A percentile compares a stretch with the other conserved stretches of the same genome.
phyloP scores from a whole-genome alignment of 75 land plant genomes.

The Azolla pinnata region DNA sequence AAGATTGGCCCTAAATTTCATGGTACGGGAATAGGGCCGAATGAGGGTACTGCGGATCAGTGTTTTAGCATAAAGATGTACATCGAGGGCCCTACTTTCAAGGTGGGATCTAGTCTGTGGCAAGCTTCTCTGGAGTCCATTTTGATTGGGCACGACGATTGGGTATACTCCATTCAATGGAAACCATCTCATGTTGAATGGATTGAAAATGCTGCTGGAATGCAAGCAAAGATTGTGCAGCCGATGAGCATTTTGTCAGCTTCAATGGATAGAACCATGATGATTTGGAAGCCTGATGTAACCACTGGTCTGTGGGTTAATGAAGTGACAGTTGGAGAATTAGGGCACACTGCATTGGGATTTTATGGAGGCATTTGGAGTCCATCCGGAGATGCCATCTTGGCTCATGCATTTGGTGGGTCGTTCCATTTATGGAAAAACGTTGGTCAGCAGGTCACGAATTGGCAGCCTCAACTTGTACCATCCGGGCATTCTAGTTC shows the following conservation, averaged over 20 bases:
- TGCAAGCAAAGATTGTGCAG: too few species aligned
- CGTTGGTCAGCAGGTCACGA: conserved; percentile 40
- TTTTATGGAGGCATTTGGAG: conserved; percentile 97
- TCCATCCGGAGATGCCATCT: conserved; percentile 60
- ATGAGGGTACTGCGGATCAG: conserved; percentile 9
- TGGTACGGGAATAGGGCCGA: not conserved
- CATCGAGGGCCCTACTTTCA: conserved; percentile 74
- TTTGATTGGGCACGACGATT: conserved; percentile 95
- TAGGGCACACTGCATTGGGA: conserved; percentile 83
- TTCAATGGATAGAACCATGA: conserved; percentile 98
- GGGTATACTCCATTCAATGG: conserved; percentile 97
- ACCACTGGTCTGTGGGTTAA: conserved; percentile 91
- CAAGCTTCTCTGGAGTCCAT: conserved; percentile 86
- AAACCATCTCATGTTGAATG: conserved; percentile 44
- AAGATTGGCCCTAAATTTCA: conserved; percentile 33
- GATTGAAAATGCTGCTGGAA: not conserved
- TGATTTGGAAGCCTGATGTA: conserved; percentile 90
- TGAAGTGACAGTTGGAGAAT: conserved; percentile 86
- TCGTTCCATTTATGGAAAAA: conserved; percentile 91
- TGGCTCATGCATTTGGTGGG: conserved; percentile 96
- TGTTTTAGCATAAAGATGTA: conserved; percentile 52
- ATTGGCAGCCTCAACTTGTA: conserved; percentile 86
- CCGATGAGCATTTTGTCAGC: conserved; percentile 79
- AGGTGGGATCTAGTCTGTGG: conserved; percentile 45
- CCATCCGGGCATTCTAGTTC: conserved; percentile 85